Base-by-base conservation (phyloP, 805 yeast species). In the Tetrapisispora phaffii region DNA sequence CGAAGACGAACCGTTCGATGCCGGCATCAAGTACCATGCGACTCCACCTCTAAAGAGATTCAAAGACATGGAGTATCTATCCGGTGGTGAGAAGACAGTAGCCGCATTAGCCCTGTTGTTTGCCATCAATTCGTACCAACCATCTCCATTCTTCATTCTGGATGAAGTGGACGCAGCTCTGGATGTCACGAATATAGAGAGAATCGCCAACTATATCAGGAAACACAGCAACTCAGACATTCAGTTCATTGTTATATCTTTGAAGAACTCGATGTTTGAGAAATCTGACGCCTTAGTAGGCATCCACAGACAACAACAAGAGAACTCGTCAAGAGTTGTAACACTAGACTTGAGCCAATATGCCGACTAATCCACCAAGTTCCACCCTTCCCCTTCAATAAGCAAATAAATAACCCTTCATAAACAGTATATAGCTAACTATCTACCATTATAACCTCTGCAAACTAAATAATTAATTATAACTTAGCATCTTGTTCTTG, bases 81-180 rank as follows among this genome's bases (percentile, higher is more conserved):
- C 96, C 1, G 98, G 98, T 44, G 98, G 98, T 45, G 98, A 93
- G 60, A 88, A 89, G 60, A 85, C 97, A 1, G 82, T 93, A 62
- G 98, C 98, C 2, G 98, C 98, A 0, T 68, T 93, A 50, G 97
- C 97, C 0, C 69, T 93, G 50, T 64, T 93, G 40, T 93, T 93
- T 67, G 89, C 97, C 0, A 79, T 89, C 35, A 97, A 93, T 60
- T 80, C 94, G 0, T 84, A 70, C 65, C 90, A 82, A 42, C 97
- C 97, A 2, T 82, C 96, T 1, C 98, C 98, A 28, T 93, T 93
- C 60, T 90, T 93, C 60, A 95, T 93, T 0, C 69, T 93, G 36
- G 98, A 93, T 62, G 98, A 93, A 65, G 88, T 93, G n/a, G 98
- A 93, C 67, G 97, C 98, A 0, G 97, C 97, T 0, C 73, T 93